Base-by-base conservation (phyloP, 345 rosid genomes). In the Pistacia vera region DNA sequence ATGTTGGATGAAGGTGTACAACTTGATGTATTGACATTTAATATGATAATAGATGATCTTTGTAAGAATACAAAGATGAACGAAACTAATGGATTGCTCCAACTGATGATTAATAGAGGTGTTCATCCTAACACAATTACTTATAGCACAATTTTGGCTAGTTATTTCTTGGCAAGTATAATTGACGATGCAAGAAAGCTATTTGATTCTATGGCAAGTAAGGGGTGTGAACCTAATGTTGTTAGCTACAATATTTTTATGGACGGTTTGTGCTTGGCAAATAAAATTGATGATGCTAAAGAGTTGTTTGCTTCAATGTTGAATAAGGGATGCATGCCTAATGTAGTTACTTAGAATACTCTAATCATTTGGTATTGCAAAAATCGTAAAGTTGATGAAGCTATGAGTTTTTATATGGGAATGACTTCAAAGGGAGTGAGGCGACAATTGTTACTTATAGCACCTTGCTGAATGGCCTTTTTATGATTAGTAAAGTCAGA, bases 331-430 rank as follows among this genome's bases (percentile, higher is more conserved):
- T 63, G 66, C 36, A 30, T 1, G 0, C 66, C 66, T 14, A 0
- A 63, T 35, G 66, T 63, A 12, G 3, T 63, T 63, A 63, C 2
- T 17, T 63, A 33, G 46, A 63, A n/a, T 44, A 38, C 48, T 12
- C 13, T 72, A 66, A 72, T 72, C 4, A 52, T 59, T 60, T 65
- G 75, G 8, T 72, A 44, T 72, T 36, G 54, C 18, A 70, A 59
- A 11, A 70, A 17, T 2, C 16, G 5, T 51, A 70, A 49, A 22
- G 66, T 35, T 4, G 63, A 70, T 1, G 62, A 33, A 55, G 73
- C 73, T 6, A 70, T 55, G 63, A 14, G 3, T 33, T 51, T 55
- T 8, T 70, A 56, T 41, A 7, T 0, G 46, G 46, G 6, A 41
- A 41, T 41, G 46, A 0, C 46, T 6, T 41, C 46, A 7, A 41